Evolutionary conservation across 2,329 filamentous ascomycete species (phyloP), one percentile per base, ranked within the genome.

Genomic region (Thelonectria rubi): DNA sequence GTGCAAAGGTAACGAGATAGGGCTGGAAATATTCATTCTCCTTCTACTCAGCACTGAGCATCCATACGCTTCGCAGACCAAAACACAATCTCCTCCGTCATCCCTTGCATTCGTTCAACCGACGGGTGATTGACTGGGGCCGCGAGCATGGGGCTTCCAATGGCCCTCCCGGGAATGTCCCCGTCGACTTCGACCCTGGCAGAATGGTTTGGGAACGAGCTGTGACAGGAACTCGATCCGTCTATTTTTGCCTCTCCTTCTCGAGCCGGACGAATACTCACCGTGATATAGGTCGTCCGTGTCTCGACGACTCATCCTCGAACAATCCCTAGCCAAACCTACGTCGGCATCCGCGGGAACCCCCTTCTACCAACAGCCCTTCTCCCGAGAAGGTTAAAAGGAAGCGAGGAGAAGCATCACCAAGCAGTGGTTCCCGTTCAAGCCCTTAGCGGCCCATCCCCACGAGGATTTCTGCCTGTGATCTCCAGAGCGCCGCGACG

Each of bases 381-480:
- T 55, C 52, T 43, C 47, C 34, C 52, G 40, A 47, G 42, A 50
- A 47, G 34, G 26, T 15, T 34, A 45, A 42, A 53, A 17, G 39
- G 52, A 59, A 57, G 18, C 9, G 18, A 21, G 47, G 30, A 30
- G 45, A 21, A 58, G 55, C 54, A 12, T 34, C 20, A 54, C 58
- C 53, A 65, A 60, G 60, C 56, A 53, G 60, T 37, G n/a, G 30
- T 48, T 47, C 42, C 63, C 52, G 48, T 60, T 66, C 60, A 43
- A 62, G 63, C 56, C 58, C 54, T 58, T 55, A 46, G 37, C 37
- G 58, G 51, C 55, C 58, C 55, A 47, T 62, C 53, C 57, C 69
- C 70, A 71, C 65, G 70, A 70, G 64, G 65, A 65, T 69, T 70
- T 65, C 66, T 69, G 64, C 66, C 65, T 69, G 65, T 70, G 70